Evolutionary conservation across 768 basidiomycete genomes (phyloP).

Genomic region (Pholiota conissans): DNA sequence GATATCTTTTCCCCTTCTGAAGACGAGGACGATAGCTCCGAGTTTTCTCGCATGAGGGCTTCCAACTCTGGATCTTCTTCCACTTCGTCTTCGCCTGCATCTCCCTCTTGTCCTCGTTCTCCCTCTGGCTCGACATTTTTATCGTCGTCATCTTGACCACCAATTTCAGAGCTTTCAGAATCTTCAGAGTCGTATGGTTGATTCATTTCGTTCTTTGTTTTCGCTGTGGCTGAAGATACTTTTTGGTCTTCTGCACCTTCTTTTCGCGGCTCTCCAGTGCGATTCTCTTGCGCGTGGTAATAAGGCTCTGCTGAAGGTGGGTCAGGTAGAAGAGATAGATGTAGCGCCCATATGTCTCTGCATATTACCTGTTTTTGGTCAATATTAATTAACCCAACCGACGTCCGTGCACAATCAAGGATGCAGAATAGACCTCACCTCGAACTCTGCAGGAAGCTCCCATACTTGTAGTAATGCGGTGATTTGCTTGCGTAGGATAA

Average conservation of each 20-base stretch:
- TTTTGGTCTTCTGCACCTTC: conserved; percentile 6
- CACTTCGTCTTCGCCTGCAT: conserved; percentile 12
- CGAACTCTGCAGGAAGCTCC: conserved; percentile 78
- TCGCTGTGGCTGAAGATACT: not conserved
- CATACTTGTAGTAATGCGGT: conserved; percentile 57
- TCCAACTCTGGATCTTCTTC: conserved; percentile 38
- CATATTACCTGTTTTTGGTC: conserved; percentile 55
- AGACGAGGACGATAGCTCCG: conserved; percentile 38
- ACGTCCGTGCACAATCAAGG: not conserved
- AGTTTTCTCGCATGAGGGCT: conserved; percentile 43
- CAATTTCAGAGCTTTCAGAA: conserved; percentile 6
- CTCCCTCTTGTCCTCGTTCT: conserved; percentile 1
- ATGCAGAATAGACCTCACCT: conserved; percentile 44
- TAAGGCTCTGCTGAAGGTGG: conserved; percentile 65
- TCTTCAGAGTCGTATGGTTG: conserved; percentile 4
- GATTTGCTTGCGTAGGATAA: conserved; percentile 78
- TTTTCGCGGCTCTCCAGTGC: conserved; percentile 11
- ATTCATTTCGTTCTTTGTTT: not conserved
- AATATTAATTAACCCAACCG: not conserved
- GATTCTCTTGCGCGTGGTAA: conserved; percentile 37
- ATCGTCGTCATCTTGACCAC: not conserved
- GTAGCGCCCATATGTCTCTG: conserved; percentile 78
- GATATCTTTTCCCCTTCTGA: conserved; percentile 27
- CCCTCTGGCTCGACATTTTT: too few relatives aligned
- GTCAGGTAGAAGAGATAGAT: conserved; percentile 61